phyloP scores from a whole-genome alignment of 1,284 basidiomycete genomes.

The Malassezia furfur region DNA sequence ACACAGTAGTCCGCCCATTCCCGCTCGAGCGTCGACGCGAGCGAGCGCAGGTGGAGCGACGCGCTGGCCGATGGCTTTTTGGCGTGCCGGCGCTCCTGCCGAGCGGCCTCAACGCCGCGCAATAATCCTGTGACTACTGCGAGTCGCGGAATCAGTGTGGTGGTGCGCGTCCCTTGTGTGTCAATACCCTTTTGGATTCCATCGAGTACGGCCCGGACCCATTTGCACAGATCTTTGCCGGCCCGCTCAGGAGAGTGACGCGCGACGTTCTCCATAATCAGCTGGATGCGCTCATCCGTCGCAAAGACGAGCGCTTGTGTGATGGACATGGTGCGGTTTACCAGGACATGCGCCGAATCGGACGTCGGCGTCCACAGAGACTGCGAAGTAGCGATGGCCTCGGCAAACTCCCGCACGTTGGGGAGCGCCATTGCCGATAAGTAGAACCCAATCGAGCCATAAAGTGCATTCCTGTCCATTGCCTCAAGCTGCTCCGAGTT shows the following conservation, averaged over 20 bases:
- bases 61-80: too few relatives aligned
- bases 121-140: constrained; percentile 36
- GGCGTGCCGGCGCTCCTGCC: constrained; percentile 1
- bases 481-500: constrained; percentile 35
- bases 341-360: constrained; percentile 6
- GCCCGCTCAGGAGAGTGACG: constrained; percentile 26
- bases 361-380: constrained; percentile 26
- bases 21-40: neutral
- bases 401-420: constrained; percentile 29
- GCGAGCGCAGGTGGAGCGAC: neutral
- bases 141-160: constrained; percentile 25
- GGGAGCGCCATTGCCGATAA: constrained; percentile 29
- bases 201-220: constrained; percentile 24
- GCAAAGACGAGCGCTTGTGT: constrained; percentile 32
- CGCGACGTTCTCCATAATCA: constrained; percentile 23
- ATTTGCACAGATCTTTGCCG: constrained; percentile 24
- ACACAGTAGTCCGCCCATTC: neutral
- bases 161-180: neutral
- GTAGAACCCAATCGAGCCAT: constrained; percentile 39
- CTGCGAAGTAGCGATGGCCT: constrained; percentile 26
- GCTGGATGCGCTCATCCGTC: constrained; percentile 27
- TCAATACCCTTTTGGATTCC: constrained; percentile 17
- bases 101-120: constrained; percentile 28
- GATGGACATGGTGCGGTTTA: constrained; percentile 22
- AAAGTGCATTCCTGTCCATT: constrained; percentile 30